A percentile compares a stretch with the other conserved stretches of the same genome.
Conservation (phyloP, 1,139 yeast species). For the Lipomyces yarrowii region DNA sequence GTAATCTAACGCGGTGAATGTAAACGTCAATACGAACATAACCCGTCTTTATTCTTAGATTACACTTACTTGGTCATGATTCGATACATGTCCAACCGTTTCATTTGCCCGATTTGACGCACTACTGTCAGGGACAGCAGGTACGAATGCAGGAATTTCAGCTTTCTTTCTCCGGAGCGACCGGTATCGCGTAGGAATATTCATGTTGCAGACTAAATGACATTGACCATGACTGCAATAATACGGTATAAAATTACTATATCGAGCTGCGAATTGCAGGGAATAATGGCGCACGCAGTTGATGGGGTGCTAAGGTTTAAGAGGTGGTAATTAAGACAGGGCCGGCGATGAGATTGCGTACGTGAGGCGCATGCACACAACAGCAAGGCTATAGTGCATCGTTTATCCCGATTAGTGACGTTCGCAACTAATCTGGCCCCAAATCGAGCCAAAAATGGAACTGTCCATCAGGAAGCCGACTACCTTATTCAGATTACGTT, state of each 20-base stretch:
- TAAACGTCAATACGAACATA: background rate
- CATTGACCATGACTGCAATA: constrained; percentile 8
- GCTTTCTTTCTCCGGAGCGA: constrained; percentile 16
- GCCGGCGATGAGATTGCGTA: background rate
- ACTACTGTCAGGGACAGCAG: background rate
- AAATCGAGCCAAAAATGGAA: background rate
- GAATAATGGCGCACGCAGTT: background rate
- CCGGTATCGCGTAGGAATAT: constrained; percentile 23
- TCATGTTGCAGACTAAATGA: constrained; percentile 15
- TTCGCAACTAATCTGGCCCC: background rate
- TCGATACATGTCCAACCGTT: background rate
- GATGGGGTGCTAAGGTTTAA: too few species aligned
- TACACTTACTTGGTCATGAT: background rate
- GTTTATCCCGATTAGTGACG: background rate
- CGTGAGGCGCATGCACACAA: background rate
- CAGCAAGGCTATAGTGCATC: background rate
- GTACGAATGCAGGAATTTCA: background rate
- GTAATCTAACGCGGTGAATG: background rate
- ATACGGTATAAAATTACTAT: background rate
- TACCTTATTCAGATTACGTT: background rate
- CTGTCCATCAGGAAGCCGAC: background rate
- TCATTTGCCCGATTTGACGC: background rate
- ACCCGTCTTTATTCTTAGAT: background rate
- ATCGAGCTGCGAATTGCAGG: too few species aligned
- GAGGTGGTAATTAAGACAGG: background rate